Percentiles rank a stretch among this genome's conserved stretches.
Evolutionary conservation across 805 yeast species (phyloP).

Genomic region (Monosporozyma aerobia): DNA sequence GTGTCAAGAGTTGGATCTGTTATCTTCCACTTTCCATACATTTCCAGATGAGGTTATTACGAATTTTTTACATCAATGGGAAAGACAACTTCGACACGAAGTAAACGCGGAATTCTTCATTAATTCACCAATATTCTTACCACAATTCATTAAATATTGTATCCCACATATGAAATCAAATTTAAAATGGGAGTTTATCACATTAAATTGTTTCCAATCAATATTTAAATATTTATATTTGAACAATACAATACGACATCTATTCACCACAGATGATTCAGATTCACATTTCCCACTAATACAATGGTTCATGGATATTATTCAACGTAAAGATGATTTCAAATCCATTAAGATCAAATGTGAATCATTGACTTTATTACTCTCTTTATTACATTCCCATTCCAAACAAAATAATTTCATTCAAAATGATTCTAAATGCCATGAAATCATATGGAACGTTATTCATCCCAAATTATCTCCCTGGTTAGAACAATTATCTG

Average conservation of each 20-base stretch:
- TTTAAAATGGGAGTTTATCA: constrained; percentile 15
- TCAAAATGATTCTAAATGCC: not conserved
- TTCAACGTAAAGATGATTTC: not conserved
- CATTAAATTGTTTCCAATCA: constrained; percentile 7
- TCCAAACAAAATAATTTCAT: not conserved
- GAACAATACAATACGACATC: not conserved
- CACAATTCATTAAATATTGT: not conserved
- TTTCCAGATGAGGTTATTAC: not conserved
- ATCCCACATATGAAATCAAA: constrained; percentile 6
- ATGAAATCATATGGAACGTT: not conserved
- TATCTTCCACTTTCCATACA: constrained; percentile 7
- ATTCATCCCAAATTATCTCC: not conserved
- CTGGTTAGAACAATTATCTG: not conserved
- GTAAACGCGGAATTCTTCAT: not conserved
- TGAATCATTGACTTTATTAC: not conserved
- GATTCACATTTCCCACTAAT: not conserved
- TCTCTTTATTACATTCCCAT: not conserved
- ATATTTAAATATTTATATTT: not conserved
- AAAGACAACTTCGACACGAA: constrained; percentile 19
- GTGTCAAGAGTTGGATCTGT: constrained; percentile 1
- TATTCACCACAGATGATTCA: not conserved
- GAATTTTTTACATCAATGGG: constrained; percentile 16
- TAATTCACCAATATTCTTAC: not conserved
- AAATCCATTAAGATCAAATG: not conserved
- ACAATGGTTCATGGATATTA: not conserved